These are phyloP conservation scores for Tulasnella sp. DNA, from an alignment of 768 basidiomycete species.

Conservation along the genomic window DNA sequence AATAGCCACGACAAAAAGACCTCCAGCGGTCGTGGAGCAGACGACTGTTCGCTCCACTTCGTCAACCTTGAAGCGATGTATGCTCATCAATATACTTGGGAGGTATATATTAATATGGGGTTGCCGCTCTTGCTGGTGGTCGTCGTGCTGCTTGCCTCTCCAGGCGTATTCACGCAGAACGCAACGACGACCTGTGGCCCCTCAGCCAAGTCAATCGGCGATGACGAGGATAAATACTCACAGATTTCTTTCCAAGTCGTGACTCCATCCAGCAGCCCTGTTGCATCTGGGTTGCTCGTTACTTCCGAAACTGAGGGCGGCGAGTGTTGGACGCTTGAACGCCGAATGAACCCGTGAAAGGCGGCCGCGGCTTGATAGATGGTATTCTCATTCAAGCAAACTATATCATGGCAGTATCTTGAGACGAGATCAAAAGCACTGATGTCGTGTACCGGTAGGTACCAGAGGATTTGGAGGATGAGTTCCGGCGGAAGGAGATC, in stretches of 20 bases:
- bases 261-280: constrained; percentile 43
- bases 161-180: constrained; percentile 13
- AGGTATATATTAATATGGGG: neutral
- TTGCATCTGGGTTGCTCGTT: constrained; percentile 38
- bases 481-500: constrained; percentile 57
- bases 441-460: constrained; percentile 50
- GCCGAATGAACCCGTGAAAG: constrained; percentile 47
- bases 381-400: constrained; percentile 46
- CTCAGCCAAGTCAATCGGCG: neutral
- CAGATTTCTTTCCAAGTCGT: constrained; percentile 59
- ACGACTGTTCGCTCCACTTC: constrained; percentile 58
- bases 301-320: constrained; percentile 36
- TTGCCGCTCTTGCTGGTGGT: neutral
- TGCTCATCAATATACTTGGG: neutral
- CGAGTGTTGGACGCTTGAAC: neutral
- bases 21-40: constrained; percentile 53
- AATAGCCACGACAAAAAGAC: constrained; percentile 57
- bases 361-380: constrained; percentile 59
- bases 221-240: constrained; percentile 39
- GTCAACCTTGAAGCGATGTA: constrained; percentile 74
- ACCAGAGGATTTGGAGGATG: constrained; percentile 48
- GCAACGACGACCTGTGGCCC: neutral
- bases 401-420: constrained; percentile 50
- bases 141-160: neutral
- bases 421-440: constrained; percentile 42